A percentile compares a stretch with the other conserved stretches of the same genome.
Evolutionary conservation across 805 yeast species (phyloP).

Genomic region (Pichia paraexigua): DNA sequence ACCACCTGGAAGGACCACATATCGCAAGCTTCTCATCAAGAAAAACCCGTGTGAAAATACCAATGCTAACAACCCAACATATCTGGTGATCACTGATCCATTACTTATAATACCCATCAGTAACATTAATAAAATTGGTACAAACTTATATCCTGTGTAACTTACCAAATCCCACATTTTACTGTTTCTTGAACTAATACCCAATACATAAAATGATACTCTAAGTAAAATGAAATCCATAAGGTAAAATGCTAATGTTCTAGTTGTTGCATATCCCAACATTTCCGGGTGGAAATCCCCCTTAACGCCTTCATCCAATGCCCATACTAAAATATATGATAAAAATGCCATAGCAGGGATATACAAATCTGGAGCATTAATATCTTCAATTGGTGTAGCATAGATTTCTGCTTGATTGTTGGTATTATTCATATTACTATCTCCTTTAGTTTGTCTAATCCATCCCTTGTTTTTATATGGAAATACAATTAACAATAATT

Average conservation of each 20-base stretch:
- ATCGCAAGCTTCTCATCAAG: slow-evolving; percentile 61
- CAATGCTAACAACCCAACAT: slow-evolving; percentile 34
- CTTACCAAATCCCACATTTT: slow-evolving; percentile 73
- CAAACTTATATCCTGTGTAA: slow-evolving; percentile 91
- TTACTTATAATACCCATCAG: slow-evolving; percentile 35
- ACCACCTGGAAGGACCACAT: slow-evolving; percentile 58
- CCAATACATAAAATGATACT: slow-evolving; percentile 74
- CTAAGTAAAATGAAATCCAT: slow-evolving; percentile 71
- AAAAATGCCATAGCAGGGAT: slow-evolving; percentile 91
- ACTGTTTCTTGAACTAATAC: slow-evolving; percentile 48
- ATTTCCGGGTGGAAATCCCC: slow-evolving; percentile 92
- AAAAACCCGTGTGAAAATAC: slow-evolving; percentile 55
- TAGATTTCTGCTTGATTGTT: slow-evolving; percentile 29
- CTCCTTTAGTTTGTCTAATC: slow-evolving; percentile 49
- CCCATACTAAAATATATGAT: slow-evolving; percentile 79
- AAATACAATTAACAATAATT: slow-evolving; percentile 64
- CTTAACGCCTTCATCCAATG: slow-evolving; percentile 73
- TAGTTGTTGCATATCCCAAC: slow-evolving; percentile 79
- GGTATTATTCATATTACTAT: slow-evolving; percentile 18
- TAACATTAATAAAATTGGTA: slow-evolving; percentile 59
- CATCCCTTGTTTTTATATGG: slow-evolving; percentile 84
- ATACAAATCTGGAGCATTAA: slow-evolving; percentile 93
- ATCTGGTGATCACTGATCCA: slow-evolving; percentile 29
- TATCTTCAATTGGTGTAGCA: slow-evolving; percentile 76
- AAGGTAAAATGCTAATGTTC: slow-evolving; percentile 74